Base-by-base conservation (phyloP, 768 basidiomycete species). In the Favolaschia claudopus region DNA sequence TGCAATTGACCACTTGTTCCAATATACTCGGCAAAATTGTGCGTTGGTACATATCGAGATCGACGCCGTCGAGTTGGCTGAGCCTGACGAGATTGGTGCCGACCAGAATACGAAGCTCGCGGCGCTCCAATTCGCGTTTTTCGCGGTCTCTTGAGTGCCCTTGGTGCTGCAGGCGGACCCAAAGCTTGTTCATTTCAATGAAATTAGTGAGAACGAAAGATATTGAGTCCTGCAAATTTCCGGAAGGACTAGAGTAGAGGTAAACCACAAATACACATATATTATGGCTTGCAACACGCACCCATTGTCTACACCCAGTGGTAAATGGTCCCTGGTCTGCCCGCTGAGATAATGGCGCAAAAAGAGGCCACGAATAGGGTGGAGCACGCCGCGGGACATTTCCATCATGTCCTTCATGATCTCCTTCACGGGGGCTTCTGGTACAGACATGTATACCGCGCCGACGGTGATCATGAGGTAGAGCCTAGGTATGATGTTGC, bases 371-470 rank as follows among this genome's bases (percentile, higher is more conserved):
- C 97, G 84, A 46, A 95, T 94, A n/a, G 97, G 96, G 72, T 99
- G 95, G 62, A 99, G 82, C 5, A 99, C 95, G 60, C 97, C 97
- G 19, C 95, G 82, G 32, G 95, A 95, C 97, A 99, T 99, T 75
- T 99, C 97, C 91, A 99, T 91, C 96, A 99, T 98, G 75, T 99
- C 97, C 82, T 97, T 99, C 96, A 99, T 99, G 62, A 99, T 95
- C 78, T 99, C 96, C 81, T 95, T 97, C 54, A 99, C 89, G 5
- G 96, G 96, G 10, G 96, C 96, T 58, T 97, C 96, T 3, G 95
- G 88, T 48, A 98, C 89, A 27, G 95, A 95, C 97, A 99, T 99
- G 82, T 98, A 99, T 32, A 99, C 96, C 1, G 96, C 93, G 63
- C 97, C 97, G 61, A 99, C 96, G 34, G 97, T 99, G 68, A 99